Evolutionary conservation across 2,329 filamentous ascomycete species (phyloP), one percentile per base, ranked within the genome.

Genomic region (Zymoseptoria brevis): DNA sequence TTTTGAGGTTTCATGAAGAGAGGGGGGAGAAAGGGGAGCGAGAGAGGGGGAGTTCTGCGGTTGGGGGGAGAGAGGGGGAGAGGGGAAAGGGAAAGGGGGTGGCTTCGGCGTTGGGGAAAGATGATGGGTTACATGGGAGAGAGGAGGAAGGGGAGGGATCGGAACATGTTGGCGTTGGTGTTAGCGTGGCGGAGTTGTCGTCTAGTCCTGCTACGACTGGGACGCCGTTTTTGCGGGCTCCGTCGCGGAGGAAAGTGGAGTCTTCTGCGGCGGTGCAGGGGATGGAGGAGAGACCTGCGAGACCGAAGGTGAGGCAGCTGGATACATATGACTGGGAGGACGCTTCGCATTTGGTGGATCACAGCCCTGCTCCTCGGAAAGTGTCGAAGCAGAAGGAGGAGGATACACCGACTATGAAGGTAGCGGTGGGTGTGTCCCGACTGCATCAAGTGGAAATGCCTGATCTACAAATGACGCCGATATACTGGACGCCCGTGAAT

Each of bases 401-500:
- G 57, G 68, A 29, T 68, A 72, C 72, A 0, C 77, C 76, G 1
- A 74, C 70, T 54, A 77, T 76, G 4, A 85, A 88, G 59, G 86
- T 97, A 2, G 85, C 91, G 3, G 93, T 97, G 1, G 94, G 94
- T 0, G 80, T 94, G 5, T 96, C 92, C n/a, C 83, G 91, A 64
- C 79, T 99, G 59, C 93, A 99, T 71, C 83, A 92, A 68, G 93
- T 97, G 1, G 86, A 89, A 59, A 80, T 97, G 66, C 91, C 93
- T 21, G 83, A 83, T 56, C 76, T 96, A 35, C 59, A 78, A 69
- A 96, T 99, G 91, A 90, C 92, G 73, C 94, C 94, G 0, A 96
- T 97, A 60, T 99, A 99, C 72, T 99, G 94, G 94, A 92, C 88
- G 19, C 93, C 94, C 7, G 82, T 97, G 30, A 91, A 96, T 68